Conservation (phyloP, 306 rosid species). For the Nissolia schottii region DNA sequence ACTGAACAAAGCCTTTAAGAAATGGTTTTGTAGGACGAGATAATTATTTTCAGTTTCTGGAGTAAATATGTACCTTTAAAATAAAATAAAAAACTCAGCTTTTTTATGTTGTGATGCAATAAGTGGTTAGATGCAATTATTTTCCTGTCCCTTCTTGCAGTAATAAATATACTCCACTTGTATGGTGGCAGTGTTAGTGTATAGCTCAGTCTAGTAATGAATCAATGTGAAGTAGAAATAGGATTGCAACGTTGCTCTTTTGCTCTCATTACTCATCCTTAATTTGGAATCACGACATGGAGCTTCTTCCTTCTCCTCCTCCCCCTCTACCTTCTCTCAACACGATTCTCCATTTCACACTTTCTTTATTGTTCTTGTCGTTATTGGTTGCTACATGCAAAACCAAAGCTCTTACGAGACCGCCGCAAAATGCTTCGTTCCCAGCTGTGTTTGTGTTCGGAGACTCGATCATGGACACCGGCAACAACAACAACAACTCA, state of each 20-base stretch:
- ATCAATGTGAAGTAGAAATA: too few relatives aligned
- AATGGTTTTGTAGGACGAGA: too few relatives aligned
- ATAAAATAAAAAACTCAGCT: too few relatives aligned
- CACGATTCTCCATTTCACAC: neutral
- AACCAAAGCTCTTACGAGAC: neutral
- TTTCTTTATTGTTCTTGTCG: neutral
- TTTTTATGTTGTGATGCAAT: too few relatives aligned
- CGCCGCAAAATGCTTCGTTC: constrained; percentile 35
- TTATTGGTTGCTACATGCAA: neutral
- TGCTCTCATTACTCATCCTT: neutral
- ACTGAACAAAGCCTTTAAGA: too few relatives aligned
- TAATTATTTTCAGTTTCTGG: too few relatives aligned
- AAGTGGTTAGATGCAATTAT: too few relatives aligned
- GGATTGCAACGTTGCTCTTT: neutral
- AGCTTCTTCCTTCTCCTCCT: neutral
- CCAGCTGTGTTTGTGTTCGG: constrained; percentile 63
- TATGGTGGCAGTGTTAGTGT: too few relatives aligned
- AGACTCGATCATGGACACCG: constrained; percentile 74
- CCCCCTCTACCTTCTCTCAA: neutral
- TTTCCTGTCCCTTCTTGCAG: too few relatives aligned
- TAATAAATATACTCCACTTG: too few relatives aligned
- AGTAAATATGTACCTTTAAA: too few relatives aligned
- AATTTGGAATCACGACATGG: neutral
- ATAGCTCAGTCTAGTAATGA: too few relatives aligned
- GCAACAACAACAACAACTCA: constrained; percentile 51